Evolutionary conservation across 805 yeast genomes (phyloP), one percentile per base, ranked within the genome.

Genomic region (Monosporozyma siamensis): DNA sequence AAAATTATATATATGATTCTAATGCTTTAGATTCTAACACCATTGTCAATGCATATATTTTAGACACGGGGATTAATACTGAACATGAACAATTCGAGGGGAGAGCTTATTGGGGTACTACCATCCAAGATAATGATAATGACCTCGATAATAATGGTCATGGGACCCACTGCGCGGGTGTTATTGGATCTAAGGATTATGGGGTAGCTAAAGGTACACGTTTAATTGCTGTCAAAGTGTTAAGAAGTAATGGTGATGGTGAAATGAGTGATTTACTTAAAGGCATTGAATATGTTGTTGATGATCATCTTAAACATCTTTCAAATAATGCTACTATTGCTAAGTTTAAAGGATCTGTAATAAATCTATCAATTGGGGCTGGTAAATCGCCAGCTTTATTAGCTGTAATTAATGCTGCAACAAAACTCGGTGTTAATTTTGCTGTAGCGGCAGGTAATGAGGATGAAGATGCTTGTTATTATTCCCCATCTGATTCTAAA

Each of bases 361-460:
- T 86, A 40, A 90, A 89, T 69, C 83, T 87, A 88, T 87, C 95
- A 12, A 71, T 89, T 46, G 95, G 95, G 53, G 95, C 95, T 58
- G 94, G 92, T 54, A 81, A 79, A 56, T 83, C 95, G 2, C 81
- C 85, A 38, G 80, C 95, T 10, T 74, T 88, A 51, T 90, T 84
- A 57, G 54, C 78, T 61, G 95, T 95, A 42, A 90, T 85, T 37
- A 77, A 84, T 50, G 95, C 95, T 36, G 95, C 94, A 24, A 84
- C 84, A 39, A 72, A 75, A 49, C 82, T 86, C 27, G 96, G 96
- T 54, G 67, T 89, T 46, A 89, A 85, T 61, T 80, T 89, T 61
- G 92, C 95, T 27, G 95, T 86, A 48, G 96, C 97, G 38, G 96
- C 97, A 22, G 97, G 97, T 67, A 89, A 89, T 64, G 94, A 83